Evolutionary conservation across 441 rosid species (phyloP).

Genomic region (Adansonia madagascariensis): DNA sequence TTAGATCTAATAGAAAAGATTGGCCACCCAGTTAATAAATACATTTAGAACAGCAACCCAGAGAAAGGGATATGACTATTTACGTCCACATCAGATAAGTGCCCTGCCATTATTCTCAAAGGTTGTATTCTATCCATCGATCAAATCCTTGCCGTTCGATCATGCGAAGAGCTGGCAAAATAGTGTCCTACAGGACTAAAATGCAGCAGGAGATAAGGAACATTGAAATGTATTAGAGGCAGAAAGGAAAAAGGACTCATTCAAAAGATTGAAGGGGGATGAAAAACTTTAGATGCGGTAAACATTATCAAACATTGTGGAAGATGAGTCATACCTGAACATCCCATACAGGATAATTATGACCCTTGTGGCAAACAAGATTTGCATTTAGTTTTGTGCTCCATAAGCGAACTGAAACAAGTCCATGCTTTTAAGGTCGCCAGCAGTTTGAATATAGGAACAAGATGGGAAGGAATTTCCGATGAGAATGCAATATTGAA

Average conservation of each 20-base stretch:
- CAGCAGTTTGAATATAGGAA: neutral
- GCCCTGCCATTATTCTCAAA: slow-evolving; percentile 89
- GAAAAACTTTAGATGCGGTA: slow-evolving; percentile 8
- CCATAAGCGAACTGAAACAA: slow-evolving; percentile 81
- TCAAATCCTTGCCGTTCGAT: slow-evolving; percentile 95
- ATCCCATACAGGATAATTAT: slow-evolving; percentile 98
- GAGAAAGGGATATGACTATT: slow-evolving; percentile 40
- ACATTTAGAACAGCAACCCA: neutral
- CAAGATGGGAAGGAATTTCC: neutral
- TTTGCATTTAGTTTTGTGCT: slow-evolving; percentile 91
- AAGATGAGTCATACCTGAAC: slow-evolving; percentile 69
- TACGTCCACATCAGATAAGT: slow-evolving; percentile 97
- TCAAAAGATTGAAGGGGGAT: neutral
- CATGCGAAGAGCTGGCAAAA: slow-evolving; percentile 96
- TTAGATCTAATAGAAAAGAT: neutral
- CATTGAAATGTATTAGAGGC: neutral
- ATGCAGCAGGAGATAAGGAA: slow-evolving; percentile 53
- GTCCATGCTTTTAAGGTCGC: neutral
- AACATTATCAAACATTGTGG: neutral
- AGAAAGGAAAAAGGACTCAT: neutral
- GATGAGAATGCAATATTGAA: neutral
- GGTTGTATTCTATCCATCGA: slow-evolving; percentile 95
- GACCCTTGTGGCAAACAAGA: slow-evolving; percentile 99
- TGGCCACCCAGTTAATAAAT: neutral
- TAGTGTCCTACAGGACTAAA: slow-evolving; percentile 94